Evolutionary conservation across 805 yeast species (phyloP).

Genomic region (Saccharomycopsis oosterbeekiorum): DNA sequence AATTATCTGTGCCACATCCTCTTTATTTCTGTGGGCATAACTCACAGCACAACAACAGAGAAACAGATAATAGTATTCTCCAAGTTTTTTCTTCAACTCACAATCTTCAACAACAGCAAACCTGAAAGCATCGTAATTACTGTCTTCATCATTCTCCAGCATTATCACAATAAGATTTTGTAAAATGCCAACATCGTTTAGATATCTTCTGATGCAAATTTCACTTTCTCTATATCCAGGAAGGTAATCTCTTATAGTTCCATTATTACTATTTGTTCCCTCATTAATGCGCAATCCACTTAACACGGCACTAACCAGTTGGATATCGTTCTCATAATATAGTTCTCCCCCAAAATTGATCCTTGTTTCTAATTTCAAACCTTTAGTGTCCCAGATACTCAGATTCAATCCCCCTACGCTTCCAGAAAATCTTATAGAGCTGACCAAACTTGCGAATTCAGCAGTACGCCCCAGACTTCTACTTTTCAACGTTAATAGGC

Average conservation of each 20-base stretch:
- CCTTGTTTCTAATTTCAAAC: not conserved
- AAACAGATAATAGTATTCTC: slow-evolving; percentile 18
- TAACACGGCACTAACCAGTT: not conserved
- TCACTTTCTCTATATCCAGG: not conserved
- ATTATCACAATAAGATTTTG: not conserved
- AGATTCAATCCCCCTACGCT: not conserved
- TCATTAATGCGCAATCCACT: not conserved
- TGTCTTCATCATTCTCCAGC: slow-evolving; percentile 23
- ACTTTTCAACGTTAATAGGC: not conserved
- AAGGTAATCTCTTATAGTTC: not conserved
- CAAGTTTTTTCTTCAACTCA: slow-evolving; percentile 6
- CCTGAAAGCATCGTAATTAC: slow-evolving; percentile 23
- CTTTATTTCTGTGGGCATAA: slow-evolving; percentile 18
- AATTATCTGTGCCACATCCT: slow-evolving; percentile 18
- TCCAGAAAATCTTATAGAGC: not conserved
- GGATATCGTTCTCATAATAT: not conserved
- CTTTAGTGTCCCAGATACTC: not conserved
- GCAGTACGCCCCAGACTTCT: not conserved
- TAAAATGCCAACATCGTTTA: not conserved
- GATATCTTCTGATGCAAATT: not conserved
- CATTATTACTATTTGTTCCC: not conserved
- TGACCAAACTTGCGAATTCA: not conserved
- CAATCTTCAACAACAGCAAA: slow-evolving; percentile 30
- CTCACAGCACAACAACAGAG: slow-evolving; percentile 18
- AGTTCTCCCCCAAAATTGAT: not conserved